Conservation (phyloP, 768 basidiomycete species). For the Serendipita sp. region DNA sequence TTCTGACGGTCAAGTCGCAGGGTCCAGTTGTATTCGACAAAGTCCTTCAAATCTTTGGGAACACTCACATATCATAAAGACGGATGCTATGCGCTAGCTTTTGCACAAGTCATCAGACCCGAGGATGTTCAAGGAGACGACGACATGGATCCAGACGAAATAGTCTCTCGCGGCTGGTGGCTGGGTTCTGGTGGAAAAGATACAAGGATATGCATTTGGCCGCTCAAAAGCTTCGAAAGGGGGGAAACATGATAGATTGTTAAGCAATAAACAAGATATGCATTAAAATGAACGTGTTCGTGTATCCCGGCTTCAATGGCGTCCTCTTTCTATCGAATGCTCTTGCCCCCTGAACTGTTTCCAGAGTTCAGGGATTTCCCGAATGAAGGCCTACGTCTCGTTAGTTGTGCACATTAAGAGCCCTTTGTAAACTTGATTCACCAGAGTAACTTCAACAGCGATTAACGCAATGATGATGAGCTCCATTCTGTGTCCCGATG, state of each 20-base stretch:
- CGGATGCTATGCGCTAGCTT: conserved; percentile 57
- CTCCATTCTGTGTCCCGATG: conserved; percentile 84
- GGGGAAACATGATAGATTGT: background rate
- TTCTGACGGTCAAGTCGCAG: conserved; percentile 23
- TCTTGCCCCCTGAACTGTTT: conserved; percentile 13
- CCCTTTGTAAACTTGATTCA: conserved; percentile 20
- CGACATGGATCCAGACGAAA: conserved; percentile 8
- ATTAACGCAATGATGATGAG: conserved; percentile 89
- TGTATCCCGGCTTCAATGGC: background rate
- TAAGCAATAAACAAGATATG: background rate
- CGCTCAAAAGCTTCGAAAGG: conserved; percentile 21
- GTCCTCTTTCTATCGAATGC: background rate
- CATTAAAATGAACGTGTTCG: too few species aligned
- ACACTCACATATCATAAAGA: conserved; percentile 70
- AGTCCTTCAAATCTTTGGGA: conserved; percentile 67
- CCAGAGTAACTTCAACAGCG: conserved; percentile 87
- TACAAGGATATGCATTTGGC: conserved; percentile 24
- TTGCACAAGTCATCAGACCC: conserved; percentile 27
- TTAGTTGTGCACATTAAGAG: background rate
- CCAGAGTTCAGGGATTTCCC: conserved; percentile 20
- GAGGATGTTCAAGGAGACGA: conserved; percentile 14
- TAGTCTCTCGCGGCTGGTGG: conserved; percentile 16
- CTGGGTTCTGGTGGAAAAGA: conserved; percentile 27
- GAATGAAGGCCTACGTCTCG: conserved; percentile 16
- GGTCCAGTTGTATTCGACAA: conserved; percentile 68